phyloP scores from a whole-genome alignment of 805 yeast species.

The Middelhovenomyces tepae region DNA sequence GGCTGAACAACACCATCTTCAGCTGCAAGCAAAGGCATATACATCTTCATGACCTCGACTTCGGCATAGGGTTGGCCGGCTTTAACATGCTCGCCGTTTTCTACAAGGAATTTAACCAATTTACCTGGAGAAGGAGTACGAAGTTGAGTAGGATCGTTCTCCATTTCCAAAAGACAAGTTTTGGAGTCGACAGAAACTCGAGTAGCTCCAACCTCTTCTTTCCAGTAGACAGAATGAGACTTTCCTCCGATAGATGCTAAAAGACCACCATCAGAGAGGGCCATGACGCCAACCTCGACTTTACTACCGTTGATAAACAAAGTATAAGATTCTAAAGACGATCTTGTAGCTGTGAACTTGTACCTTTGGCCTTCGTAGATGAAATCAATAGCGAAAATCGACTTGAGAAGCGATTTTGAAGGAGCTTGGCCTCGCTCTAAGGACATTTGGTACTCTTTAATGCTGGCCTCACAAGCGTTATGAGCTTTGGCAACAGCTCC shows the following conservation, averaged over 20 bases:
- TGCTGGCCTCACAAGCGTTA: slow-evolving; percentile 61
- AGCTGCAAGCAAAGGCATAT: slow-evolving; percentile 91
- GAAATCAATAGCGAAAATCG: slow-evolving; percentile 87
- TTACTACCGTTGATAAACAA: slow-evolving; percentile 90
- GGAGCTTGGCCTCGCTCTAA: slow-evolving; percentile 96
- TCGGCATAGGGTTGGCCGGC: slow-evolving; percentile 96
- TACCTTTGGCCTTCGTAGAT: slow-evolving; percentile 90
- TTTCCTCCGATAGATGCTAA: slow-evolving; percentile 82
- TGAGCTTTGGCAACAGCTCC: slow-evolving; percentile 98
- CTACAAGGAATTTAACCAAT: slow-evolving; percentile 85
- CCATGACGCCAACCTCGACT: slow-evolving; percentile 75
- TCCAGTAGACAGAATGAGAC: slow-evolving; percentile 94
- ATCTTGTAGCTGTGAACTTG: slow-evolving; percentile 91
- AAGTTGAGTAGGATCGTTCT: slow-evolving; percentile 96
- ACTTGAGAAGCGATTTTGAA: slow-evolving; percentile 66
- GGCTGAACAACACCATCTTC: slow-evolving; percentile 90
- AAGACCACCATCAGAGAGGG: slow-evolving; percentile 92
- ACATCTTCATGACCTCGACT: slow-evolving; percentile 99
- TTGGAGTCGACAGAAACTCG: slow-evolving; percentile 91
- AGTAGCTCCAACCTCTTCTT: slow-evolving; percentile 93
- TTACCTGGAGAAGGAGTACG: slow-evolving; percentile 99
- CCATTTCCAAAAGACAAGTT: slow-evolving; percentile 88
- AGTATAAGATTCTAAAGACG: slow-evolving; percentile 77
- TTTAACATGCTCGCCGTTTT: slow-evolving; percentile 84
- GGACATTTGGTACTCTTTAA: slow-evolving; percentile 60